phyloP scores from a whole-genome alignment of 176 grass and related monocot genomes.

The Dactylis glomerata region DNA sequence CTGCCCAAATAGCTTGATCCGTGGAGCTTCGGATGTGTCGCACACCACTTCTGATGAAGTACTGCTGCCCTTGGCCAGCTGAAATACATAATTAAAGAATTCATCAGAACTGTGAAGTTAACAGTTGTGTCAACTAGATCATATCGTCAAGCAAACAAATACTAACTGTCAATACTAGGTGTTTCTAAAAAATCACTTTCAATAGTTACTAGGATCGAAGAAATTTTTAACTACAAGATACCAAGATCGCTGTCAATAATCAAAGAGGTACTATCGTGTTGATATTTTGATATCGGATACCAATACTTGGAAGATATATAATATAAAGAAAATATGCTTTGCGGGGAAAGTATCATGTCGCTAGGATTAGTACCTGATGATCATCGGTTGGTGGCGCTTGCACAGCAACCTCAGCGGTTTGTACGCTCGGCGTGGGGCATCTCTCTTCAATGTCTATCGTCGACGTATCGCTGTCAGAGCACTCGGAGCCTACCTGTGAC shows the following conservation, averaged over 20 bases:
- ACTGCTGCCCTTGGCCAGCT: background rate
- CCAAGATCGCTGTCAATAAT: background rate
- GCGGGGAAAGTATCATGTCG: background rate
- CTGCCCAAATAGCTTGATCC: constrained; percentile 73
- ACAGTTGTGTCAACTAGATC: background rate
- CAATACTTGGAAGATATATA: background rate
- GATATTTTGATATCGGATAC: constrained; percentile 7
- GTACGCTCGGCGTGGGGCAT: constrained; percentile 25
- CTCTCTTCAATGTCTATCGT: constrained; percentile 43
- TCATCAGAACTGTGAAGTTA: constrained; percentile 21
- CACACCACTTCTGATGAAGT: constrained; percentile 19
- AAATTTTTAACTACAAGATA: background rate
- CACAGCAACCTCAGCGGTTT: constrained; percentile 6
- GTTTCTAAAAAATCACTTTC: background rate
- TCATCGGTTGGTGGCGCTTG: constrained; percentile 25
- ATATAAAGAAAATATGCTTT: constrained; percentile 16
- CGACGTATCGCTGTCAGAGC: background rate
- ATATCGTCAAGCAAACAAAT: background rate
- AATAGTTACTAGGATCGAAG: background rate
- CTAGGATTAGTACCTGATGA: constrained; percentile 24
- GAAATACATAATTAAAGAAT: constrained; percentile 10
- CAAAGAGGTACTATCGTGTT: background rate
- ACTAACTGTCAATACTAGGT: background rate
- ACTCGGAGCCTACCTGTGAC: constrained; percentile 12
- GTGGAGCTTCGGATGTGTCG: constrained; percentile 25